These are phyloP conservation scores for Cadophora sp. DNA, from an alignment of 2,329 filamentous ascomycete genomes.

Conservation along the genomic window DNA sequence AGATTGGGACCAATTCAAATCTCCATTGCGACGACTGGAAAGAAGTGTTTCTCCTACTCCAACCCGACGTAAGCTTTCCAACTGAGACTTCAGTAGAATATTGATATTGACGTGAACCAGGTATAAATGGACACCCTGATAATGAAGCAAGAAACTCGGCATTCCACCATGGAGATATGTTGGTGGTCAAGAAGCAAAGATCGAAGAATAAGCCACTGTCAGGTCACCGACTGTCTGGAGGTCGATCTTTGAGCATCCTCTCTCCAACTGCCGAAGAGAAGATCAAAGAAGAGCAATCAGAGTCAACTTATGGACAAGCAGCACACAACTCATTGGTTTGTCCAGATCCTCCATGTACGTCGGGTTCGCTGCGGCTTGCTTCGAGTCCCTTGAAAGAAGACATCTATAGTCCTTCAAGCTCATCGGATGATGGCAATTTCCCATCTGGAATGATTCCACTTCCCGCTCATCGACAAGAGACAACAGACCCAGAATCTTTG, in stretches of 20 bases:
- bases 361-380: neutral
- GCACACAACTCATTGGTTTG: neutral
- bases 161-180: slow-evolving; percentile 21
- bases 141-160: neutral
- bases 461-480: neutral
- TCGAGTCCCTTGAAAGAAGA: neutral
- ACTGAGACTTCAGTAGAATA: neutral
- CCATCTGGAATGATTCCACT: slow-evolving; percentile 13
- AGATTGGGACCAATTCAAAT: slow-evolving; percentile 45
- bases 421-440: slow-evolving; percentile 10
- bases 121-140: slow-evolving; percentile 8
- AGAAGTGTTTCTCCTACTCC: slow-evolving; percentile 48
- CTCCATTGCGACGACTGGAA: slow-evolving; percentile 33
- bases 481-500: neutral
- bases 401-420: slow-evolving; percentile 16
- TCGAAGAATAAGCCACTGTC: slow-evolving; percentile 35
- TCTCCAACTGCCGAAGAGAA: slow-evolving; percentile 39
- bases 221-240: slow-evolving; percentile 33
- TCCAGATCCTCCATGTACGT: slow-evolving; percentile 3
- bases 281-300: slow-evolving; percentile 18
- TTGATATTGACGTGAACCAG: slow-evolving; percentile 16
- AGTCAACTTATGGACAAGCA: neutral
- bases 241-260: slow-evolving; percentile 36
- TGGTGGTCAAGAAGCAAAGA: slow-evolving; percentile 41
- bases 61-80: slow-evolving; percentile 40